Base-by-base conservation (phyloP, 1,284 basidiomycete genomes). In the Phaffia rhodozyma region DNA sequence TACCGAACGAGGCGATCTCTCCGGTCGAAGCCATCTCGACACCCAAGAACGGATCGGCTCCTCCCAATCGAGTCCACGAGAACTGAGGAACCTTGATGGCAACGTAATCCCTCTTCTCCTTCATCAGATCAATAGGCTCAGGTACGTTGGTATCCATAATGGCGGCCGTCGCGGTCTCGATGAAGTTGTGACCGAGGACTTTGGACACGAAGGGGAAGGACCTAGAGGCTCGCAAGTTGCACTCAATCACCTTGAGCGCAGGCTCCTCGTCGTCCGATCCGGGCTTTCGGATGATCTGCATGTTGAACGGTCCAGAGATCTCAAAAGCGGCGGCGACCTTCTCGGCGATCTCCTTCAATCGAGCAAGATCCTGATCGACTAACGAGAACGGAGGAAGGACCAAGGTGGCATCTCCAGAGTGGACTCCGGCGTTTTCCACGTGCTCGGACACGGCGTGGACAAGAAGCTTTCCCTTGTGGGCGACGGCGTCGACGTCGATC, bases 121-220 rank as follows among this genome's bases (percentile, higher is more conserved):
- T 82, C 94, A 98, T 98, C 66, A 93, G 77, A 73, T 97, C 93
- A n/a, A 93, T 77, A 9, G 94, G 91, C 70, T 86, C 87, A 1
- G 96, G 96, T 0, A 98, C 91, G 68, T 93, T 81, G 57, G 63
- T 65, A 62, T 85, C 88, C 51, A 91, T 85, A 71, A 99, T 98
- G 23, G 94, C 96, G 38, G 85, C 82, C 6, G 94, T 91, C 4
- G 96, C 96, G 58, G 86, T 86, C 69, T 97, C 91, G 71, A 98
- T 92, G 76, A 97, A 97, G 81, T 98, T 97, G 76, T 86, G 85
- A 55, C 91, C 94, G 60, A 97, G 82, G 25, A 98, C 96, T 79
- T 98, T 98, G 68, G 90, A 94, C 6, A 98, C 96, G 78, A 99
- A 98, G 70, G 96, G 96, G 88, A 97, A 98, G 56, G 91, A 96